Evolutionary conservation across 2,329 filamentous ascomycete genomes (phyloP).

Genomic region (Calonectria naviculata): DNA sequence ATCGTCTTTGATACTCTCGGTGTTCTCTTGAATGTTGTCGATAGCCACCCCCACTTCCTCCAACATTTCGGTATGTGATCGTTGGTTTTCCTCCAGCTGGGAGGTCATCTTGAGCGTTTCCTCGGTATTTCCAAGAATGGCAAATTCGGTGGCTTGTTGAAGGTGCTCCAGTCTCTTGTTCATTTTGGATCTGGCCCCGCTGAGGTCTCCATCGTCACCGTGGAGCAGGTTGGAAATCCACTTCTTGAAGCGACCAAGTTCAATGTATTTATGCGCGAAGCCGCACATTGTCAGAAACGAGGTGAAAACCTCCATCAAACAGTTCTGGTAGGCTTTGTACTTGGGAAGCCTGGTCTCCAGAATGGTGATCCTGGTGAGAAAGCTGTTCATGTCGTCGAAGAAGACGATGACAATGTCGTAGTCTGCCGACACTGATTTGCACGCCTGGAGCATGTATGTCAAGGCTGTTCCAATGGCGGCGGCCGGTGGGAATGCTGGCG

Average conservation of each 20-base stretch:
- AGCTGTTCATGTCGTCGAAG: constrained; percentile 51
- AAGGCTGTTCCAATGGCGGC: constrained; percentile 47
- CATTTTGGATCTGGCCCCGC: constrained; percentile 43
- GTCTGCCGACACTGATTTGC: constrained; percentile 46
- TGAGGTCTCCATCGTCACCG: constrained; percentile 45
- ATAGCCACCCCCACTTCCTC: constrained; percentile 40
- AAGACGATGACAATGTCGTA: constrained; percentile 52
- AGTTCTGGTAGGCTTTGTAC: constrained; percentile 44
- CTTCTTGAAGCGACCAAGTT: constrained; percentile 47
- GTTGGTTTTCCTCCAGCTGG: constrained; percentile 41
- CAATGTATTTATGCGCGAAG: constrained; percentile 48
- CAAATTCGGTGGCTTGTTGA: constrained; percentile 46
- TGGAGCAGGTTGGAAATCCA: constrained; percentile 43
- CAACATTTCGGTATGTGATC: constrained; percentile 37
- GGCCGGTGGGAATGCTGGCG: constrained; percentile 45
- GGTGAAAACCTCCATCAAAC: constrained; percentile 50
- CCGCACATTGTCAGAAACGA: constrained; percentile 46
- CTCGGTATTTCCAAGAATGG: constrained; percentile 47
- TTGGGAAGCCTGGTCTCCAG: constrained; percentile 46
- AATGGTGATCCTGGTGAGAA: constrained; percentile 47
- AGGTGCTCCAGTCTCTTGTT: constrained; percentile 41
- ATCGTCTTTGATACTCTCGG: constrained; percentile 41
- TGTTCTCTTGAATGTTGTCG: constrained; percentile 39
- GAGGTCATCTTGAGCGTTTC: constrained; percentile 41
- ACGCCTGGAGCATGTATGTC: constrained; percentile 46